phyloP scores from a whole-genome alignment of 352 stramenopile species.

The Pythium chondricola region DNA sequence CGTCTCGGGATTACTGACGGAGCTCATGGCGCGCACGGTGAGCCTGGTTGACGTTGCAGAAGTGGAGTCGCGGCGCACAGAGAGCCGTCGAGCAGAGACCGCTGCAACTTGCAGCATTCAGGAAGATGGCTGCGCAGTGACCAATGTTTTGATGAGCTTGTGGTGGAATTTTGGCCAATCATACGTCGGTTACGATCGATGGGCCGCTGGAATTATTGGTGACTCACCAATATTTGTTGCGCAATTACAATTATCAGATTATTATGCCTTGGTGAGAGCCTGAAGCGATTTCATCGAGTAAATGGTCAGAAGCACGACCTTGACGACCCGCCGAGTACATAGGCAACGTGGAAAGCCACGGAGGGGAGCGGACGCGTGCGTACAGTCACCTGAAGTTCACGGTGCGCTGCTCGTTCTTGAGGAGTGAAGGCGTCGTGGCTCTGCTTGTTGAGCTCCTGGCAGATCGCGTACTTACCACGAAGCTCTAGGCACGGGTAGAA shows the following conservation, averaged over 20 bases:
- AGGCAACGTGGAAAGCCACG: constrained; percentile 36
- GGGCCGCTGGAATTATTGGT: too few relatives aligned
- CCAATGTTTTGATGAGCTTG: too few relatives aligned
- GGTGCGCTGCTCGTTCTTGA: constrained; percentile 60
- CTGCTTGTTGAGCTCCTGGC: constrained; percentile 46
- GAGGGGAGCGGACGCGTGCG: constrained; percentile 32
- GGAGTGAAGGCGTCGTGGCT: constrained; percentile 42
- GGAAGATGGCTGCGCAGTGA: too few relatives aligned
- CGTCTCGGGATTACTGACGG: constrained; percentile 1
- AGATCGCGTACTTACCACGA: constrained; percentile 42
- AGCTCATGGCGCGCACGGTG: not conserved
- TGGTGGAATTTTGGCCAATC: too few relatives aligned
- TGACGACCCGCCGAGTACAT: constrained; percentile 33
- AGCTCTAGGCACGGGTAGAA: constrained; percentile 54
- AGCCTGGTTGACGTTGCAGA: too few relatives aligned
- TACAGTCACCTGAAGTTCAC: constrained; percentile 45
- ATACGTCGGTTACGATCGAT: too few relatives aligned
- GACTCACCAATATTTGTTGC: too few relatives aligned
- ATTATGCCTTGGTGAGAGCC: constrained; percentile 18
- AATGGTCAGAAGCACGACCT: constrained; percentile 37
- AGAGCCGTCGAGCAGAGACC: not conserved
- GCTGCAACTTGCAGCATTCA: too few relatives aligned
- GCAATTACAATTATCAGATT: too few relatives aligned
- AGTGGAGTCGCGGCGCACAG: too few relatives aligned
- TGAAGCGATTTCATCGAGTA: constrained; percentile 49